Percentiles rank a stretch among this genome's conserved stretches.
Evolutionary conservation across 1,139 yeast species (phyloP).

Genomic region (Protomyces inundatus): DNA sequence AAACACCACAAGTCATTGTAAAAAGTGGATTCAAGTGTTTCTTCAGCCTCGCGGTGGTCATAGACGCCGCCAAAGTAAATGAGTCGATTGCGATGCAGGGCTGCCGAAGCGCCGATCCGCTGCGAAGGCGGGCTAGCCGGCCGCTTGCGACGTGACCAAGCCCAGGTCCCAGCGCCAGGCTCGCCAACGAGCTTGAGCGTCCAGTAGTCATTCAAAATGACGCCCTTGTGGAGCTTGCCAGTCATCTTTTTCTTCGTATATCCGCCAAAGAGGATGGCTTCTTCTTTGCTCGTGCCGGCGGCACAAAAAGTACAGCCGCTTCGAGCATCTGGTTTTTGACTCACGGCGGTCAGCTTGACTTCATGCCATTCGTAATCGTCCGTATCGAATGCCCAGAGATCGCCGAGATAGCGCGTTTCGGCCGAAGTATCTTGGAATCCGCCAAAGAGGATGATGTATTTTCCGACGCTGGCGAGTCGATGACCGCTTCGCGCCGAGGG

Average conservation of each 20-base stretch:
- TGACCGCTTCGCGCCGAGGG: conserved; percentile 93
- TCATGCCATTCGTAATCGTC: conserved; percentile 87
- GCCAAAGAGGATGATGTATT: conserved; percentile 76
- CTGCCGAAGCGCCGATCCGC: conserved; percentile 92
- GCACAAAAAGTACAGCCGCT: conserved; percentile 90
- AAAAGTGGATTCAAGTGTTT: conserved; percentile 75
- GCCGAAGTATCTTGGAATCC: conserved; percentile 89
- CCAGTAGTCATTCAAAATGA: conserved; percentile 88
- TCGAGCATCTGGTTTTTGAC: conserved; percentile 79
- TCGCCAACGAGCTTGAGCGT: conserved; percentile 79
- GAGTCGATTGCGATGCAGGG: conserved; percentile 85
- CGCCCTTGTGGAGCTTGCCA: conserved; percentile 85
- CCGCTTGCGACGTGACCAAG: conserved; percentile 86
- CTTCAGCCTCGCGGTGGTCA: conserved; percentile 93
- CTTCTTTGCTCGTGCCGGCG: conserved; percentile 52
- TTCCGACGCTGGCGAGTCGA: conserved; percentile 85
- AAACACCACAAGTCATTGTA: conserved; percentile 76
- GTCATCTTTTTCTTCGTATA: conserved; percentile 89
- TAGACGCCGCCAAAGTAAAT: conserved; percentile 92
- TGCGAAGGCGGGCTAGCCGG: conserved; percentile 74
- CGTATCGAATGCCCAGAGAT: conserved; percentile 88
- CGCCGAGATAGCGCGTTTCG: conserved; percentile 75
- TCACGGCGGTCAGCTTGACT: conserved; percentile 78
- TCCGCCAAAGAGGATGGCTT: conserved; percentile 87
- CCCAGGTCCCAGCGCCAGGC: conserved; percentile 51